Base-by-base conservation (phyloP, 495 filamentous ascomycete genomes). In the Lasiosphaeria miniovina region DNA sequence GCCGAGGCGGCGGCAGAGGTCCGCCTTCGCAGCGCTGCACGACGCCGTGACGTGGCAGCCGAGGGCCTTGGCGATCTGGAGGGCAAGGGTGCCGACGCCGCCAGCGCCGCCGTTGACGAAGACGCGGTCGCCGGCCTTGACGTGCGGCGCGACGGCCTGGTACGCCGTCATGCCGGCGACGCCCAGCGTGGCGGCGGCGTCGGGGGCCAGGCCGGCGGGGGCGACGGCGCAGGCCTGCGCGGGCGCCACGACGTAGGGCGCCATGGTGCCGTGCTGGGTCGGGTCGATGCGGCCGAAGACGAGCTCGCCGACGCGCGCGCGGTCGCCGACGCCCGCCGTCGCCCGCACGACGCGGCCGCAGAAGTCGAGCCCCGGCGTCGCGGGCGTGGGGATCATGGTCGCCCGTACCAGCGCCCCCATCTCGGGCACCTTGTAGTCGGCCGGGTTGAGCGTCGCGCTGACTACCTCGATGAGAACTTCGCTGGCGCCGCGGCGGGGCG, bases 71-170 rank as follows among this genome's bases (percentile, higher is more conserved):
- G 87, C 87, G 58, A 89, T 80, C 65, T 89, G 86, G 55, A 89
- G 85, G 4, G 77, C 80, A 62, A 83, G 86, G 0, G 78, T 74
- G 0, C 87, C 87, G 5, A 76, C 77, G 0, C 87, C 86, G 7
- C 87, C 88, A 0, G 81, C 84, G 2, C 86, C 87, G 33, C 84
- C 87, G 57, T 89, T 89, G 61, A 90, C 79, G 68, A 90, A 86
- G 35, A 90, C 76, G 58, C 79, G 80, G 52, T 82, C 78, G 5
- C 82, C 83, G 0, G 64, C 32, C 46, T 77, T 75, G 52, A 86
- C 77, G 61, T 83, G 72, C 11, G 82, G 80, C n/a, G 72, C 72
- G 33, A 90, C 74, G 31, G 75, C 65, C 68, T 88, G 85, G 51
- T 83, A 86, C 0, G 85, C 82, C 1, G 86, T 86, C 63, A 80